phyloP scores from a whole-genome alignment of 2,329 filamentous ascomycete genomes.

The Aspergillus novofumigatus region DNA sequence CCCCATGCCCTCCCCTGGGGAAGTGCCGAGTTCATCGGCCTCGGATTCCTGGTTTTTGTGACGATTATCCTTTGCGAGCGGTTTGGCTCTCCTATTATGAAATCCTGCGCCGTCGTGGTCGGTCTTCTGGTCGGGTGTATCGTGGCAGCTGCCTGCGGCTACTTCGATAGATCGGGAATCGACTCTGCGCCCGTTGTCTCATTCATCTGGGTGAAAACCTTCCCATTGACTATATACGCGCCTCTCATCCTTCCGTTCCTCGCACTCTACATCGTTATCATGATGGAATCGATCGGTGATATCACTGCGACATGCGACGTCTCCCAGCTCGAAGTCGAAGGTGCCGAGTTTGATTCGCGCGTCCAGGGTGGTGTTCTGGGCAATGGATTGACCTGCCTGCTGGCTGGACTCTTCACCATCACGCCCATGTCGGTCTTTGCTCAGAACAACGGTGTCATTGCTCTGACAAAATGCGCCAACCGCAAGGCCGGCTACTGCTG shows the following conservation, averaged over 20 bases:
- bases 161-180: conserved; percentile 59
- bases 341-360: conserved; percentile 60
- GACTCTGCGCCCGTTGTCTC: conserved; percentile 58
- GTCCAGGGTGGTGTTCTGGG: conserved; percentile 66
- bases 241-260: conserved; percentile 63
- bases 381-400: conserved; percentile 61
- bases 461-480: conserved; percentile 64
- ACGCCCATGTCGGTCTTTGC: conserved; percentile 66
- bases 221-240: conserved; percentile 61
- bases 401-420: conserved; percentile 62
- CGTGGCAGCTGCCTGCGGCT: conserved; percentile 62
- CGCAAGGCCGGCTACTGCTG: conserved; percentile 64
- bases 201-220: conserved; percentile 69
- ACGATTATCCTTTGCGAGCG: conserved; percentile 65
- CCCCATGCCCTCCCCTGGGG: conserved; percentile 61
- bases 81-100: conserved; percentile 68
- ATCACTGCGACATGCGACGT: conserved; percentile 67
- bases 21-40: conserved; percentile 60
- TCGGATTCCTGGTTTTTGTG: conserved; percentile 64
- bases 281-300: conserved; percentile 65
- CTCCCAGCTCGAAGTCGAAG: conserved; percentile 60
- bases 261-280: conserved; percentile 56
- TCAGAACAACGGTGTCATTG: conserved; percentile 67
- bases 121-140: conserved; percentile 64
- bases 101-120: conserved; percentile 61